A percentile compares a stretch with the other conserved stretches of the same genome.
phyloP scores from a whole-genome alignment of 306 rosid species.

The Adenanthera pavonina region DNA sequence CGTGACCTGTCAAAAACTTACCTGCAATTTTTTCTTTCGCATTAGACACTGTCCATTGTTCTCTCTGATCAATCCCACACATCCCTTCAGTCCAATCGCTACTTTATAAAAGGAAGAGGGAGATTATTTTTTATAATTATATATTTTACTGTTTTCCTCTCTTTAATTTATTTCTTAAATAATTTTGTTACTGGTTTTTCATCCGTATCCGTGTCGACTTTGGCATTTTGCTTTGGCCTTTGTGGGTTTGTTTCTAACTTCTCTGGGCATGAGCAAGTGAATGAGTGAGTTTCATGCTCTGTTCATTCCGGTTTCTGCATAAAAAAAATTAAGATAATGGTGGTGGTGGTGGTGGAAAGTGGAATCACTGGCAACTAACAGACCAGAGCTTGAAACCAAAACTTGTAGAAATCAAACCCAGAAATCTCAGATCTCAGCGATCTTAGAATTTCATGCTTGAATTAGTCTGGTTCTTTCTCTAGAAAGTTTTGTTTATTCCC shows the following conservation, averaged over 20 bases:
- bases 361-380: constrained; percentile 49
- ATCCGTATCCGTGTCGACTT: constrained; percentile 67
- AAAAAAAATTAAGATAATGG: constrained; percentile 46
- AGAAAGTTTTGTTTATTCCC: constrained; percentile 50
- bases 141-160: neutral
- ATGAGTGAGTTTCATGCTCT: constrained; percentile 46
- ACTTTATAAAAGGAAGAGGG: neutral
- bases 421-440: constrained; percentile 83
- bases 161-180: neutral
- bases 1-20: constrained; percentile 87
- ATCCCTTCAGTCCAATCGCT: constrained; percentile 55
- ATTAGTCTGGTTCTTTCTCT: constrained; percentile 45
- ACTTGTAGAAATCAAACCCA: constrained; percentile 45
- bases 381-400: constrained; percentile 38
- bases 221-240: constrained; percentile 60
- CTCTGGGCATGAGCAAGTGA: constrained; percentile 42
- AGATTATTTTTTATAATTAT: neutral
- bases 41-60: neutral
- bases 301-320: constrained; percentile 33
- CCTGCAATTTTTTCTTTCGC: constrained; percentile 41
- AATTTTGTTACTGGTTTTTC: constrained; percentile 52
- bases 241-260: constrained; percentile 37
- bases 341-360: too few species aligned
- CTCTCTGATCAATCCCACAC: neutral
- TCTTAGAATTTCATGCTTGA: constrained; percentile 56